Evolutionary conservation across 2,329 filamentous ascomycete genomes (phyloP).

Genomic region (Beauveria rudraprayagi): DNA sequence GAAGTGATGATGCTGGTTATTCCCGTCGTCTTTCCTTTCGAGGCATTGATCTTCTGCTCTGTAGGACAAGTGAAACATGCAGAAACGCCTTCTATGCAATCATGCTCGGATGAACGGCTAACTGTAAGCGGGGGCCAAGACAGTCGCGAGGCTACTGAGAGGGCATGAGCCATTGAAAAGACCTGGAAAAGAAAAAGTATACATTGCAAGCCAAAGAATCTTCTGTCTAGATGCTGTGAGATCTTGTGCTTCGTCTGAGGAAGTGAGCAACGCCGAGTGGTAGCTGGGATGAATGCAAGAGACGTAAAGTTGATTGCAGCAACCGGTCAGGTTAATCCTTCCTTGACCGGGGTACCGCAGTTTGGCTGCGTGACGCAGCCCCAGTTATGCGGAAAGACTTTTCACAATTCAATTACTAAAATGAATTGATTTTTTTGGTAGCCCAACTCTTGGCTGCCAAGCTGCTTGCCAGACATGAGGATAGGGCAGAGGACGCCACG

Average conservation of each 20-base stretch:
- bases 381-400: background rate
- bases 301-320: background rate
- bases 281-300: background rate
- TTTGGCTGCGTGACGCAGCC: background rate
- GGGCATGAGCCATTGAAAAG: background rate
- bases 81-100: background rate
- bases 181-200: background rate
- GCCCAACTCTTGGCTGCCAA: background rate
- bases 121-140: background rate
- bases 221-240: background rate
- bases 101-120: constrained; percentile 3
- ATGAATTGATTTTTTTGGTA: background rate
- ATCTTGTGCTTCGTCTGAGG: background rate
- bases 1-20: background rate
- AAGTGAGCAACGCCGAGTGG: no score
- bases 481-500: no score
- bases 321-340: background rate
- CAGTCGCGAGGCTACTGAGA: background rate
- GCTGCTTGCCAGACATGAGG: background rate
- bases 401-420: background rate
- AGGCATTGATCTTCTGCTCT: background rate
- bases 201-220: background rate
- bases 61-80: background rate
- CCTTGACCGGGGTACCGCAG: background rate
- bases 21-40: background rate